Conservation (phyloP, 768 basidiomycete species). For the Suillus fuscotomentosus region DNA sequence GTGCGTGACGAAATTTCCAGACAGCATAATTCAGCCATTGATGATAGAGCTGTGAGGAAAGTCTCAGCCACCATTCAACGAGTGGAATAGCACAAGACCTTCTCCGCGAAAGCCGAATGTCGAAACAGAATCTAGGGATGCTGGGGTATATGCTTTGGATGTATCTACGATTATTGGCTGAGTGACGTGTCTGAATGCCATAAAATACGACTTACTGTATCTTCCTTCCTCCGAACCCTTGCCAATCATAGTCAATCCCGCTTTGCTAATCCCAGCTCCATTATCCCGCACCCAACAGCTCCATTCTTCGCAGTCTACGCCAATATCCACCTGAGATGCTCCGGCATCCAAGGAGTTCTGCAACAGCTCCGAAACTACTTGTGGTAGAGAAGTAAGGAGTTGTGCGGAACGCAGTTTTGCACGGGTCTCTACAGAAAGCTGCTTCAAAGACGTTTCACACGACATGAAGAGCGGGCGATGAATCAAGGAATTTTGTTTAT, state of each 20-base stretch:
- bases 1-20: conserved; percentile 86
- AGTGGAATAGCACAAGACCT: conserved; percentile 47
- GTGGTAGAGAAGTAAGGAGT: conserved; percentile 78
- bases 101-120: conserved; percentile 94
- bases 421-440: conserved; percentile 61
- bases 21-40: conserved; percentile 74
- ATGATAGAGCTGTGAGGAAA: conserved; percentile 67
- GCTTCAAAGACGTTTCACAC: conserved; percentile 21
- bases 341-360: conserved; percentile 90
- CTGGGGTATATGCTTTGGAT: conserved; percentile 63
- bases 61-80: neutral
- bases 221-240: conserved; percentile 51
- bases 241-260: conserved; percentile 55
- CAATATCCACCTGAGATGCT: conserved; percentile 65
- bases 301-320: conserved; percentile 77
- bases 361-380: conserved; percentile 80
- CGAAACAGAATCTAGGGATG: conserved; percentile 47
- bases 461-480: conserved; percentile 16
- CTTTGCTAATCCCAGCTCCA: conserved; percentile 71
- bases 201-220: conserved; percentile 58
- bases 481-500: neutral
- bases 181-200: neutral
- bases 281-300: conserved; percentile 84
- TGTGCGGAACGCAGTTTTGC: conserved; percentile 77
- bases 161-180: conserved; percentile 45